Evolutionary conservation across 1,284 basidiomycete species (phyloP), one percentile per base, ranked within the genome.

Genomic region (Ustilago bromivora): DNA sequence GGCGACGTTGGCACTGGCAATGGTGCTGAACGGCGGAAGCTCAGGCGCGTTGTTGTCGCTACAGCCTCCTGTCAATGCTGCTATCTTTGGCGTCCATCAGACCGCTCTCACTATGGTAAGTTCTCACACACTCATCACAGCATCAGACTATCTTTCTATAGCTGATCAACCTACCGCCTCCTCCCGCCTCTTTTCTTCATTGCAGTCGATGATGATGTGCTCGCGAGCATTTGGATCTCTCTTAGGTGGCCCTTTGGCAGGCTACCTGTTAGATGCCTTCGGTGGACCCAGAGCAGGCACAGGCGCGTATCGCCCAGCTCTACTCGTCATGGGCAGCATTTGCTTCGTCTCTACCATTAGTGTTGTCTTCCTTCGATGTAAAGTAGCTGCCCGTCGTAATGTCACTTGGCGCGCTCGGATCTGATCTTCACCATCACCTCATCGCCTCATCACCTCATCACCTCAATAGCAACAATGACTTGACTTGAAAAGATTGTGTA

Each of bases 1-100:
- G 2, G 66, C 66, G 4, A 65, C 67, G 12, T 58, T 81, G 5
- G 66, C 72, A 12, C 28, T 74, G n/a, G 79, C 79, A 1, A 72
- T 81, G 61, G 55, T 79, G 9, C 46, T 81, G 54, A 81, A 81
- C 23, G 79, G 79, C 19, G 65, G 74, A 32, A 69, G 70, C 49
- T 66, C 69, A 3, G 79, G 79, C 9, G 79, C 77, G 1, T 31
- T 81, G 47, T 58, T 79, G 40, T 69, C 66, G 41, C 70, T 81
- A 17, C 73, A 77, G 46, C 73, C 79, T n/a, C 69, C 74, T 7
- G 77, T 79, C 59, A 71, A 76, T 23, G 72, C 79, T 3, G 66
- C 73, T 13, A 57, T 81, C 49, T 81, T 79, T 61, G 78, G 79
- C 32, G 62, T 76, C 4, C 61, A 69, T 32, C 66, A 73, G 49